Evolutionary conservation across 768 basidiomycete genomes (phyloP).

Genomic region (Pleurotus tuber-regium): DNA sequence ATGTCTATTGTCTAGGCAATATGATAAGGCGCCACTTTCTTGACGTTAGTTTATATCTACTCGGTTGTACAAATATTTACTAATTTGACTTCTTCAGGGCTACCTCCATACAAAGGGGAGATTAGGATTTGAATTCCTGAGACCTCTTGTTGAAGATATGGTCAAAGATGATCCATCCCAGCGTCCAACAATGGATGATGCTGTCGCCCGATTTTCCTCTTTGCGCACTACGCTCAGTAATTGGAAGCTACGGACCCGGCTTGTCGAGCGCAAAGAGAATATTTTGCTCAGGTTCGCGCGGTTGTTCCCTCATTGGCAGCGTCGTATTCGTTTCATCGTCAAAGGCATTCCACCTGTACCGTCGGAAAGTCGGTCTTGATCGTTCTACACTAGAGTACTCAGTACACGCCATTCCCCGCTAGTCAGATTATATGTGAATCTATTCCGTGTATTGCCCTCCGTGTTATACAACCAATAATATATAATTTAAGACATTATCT

Average conservation of each 20-base stretch:
- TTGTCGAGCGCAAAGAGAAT: slow-evolving; percentile 17
- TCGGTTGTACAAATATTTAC: not conserved
- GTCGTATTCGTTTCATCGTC: slow-evolving; percentile 17
- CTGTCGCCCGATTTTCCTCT: slow-evolving; percentile 21
- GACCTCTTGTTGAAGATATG: slow-evolving; percentile 18
- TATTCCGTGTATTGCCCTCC: too few species aligned
- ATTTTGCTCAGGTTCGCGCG: slow-evolving; percentile 11
- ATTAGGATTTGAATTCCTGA: slow-evolving; percentile 20
- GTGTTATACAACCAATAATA: too few species aligned
- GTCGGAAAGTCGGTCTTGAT: slow-evolving; percentile 8
- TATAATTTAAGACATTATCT: too few species aligned
- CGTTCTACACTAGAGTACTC: too few species aligned
- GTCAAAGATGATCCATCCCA: slow-evolving; percentile 24
- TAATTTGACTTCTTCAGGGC: slow-evolving; percentile 4
- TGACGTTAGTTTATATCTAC: slow-evolving; percentile 12
- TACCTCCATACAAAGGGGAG: not conserved
- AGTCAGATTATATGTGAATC: too few species aligned
- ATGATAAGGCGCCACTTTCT: slow-evolving; percentile 20
- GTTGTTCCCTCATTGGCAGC: slow-evolving; percentile 21
- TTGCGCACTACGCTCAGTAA: slow-evolving; percentile 13
- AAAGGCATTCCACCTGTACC: slow-evolving; percentile 20
- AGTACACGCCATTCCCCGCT: too few species aligned
- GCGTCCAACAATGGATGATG: slow-evolving; percentile 31
- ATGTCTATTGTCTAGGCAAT: slow-evolving; percentile 37
- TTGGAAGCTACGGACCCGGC: slow-evolving; percentile 28